A percentile compares a stretch with the other conserved stretches of the same genome.
Evolutionary conservation across 2,329 filamentous ascomycete genomes (phyloP).

Genomic region (Xylaria sp.): DNA sequence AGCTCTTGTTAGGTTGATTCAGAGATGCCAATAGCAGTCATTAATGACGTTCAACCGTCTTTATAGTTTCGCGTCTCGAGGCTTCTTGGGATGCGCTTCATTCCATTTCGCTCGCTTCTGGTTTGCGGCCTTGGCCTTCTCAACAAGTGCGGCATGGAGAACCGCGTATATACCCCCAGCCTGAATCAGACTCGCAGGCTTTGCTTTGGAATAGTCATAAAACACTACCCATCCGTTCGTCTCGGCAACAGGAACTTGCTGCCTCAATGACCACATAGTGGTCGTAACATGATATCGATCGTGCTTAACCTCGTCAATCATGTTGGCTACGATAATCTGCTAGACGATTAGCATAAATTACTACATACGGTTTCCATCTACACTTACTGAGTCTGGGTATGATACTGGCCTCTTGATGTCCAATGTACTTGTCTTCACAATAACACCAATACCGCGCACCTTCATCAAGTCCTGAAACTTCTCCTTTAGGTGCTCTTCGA

Average conservation of each 20-base stretch:
- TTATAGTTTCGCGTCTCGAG: conserved; percentile 20
- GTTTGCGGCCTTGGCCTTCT: conserved; percentile 16
- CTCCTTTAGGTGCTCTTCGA: conserved; percentile 36
- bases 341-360: conserved; percentile 9
- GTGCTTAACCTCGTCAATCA: conserved; percentile 30
- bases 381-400: conserved; percentile 35
- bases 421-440: conserved; percentile 28
- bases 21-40: no score
- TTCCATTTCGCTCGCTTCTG: conserved; percentile 30
- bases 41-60: no score
- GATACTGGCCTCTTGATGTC: conserved; percentile 33
- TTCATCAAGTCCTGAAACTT: conserved; percentile 36
- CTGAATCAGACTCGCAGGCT: conserved; percentile 30
- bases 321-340: conserved; percentile 36
- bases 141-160: conserved; percentile 26
- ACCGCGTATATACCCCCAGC: conserved; percentile 31
- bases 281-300: conserved; percentile 37
- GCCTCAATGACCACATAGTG: conserved; percentile 33
- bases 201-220: conserved; percentile 33
- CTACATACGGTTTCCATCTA: not conserved
- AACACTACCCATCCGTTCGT: conserved; percentile 35
- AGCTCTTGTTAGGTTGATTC: no score
- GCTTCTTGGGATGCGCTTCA: conserved; percentile 24
- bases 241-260: conserved; percentile 30
- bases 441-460: conserved; percentile 32